A percentile compares a stretch with the other conserved stretches of the same genome.
phyloP scores from a whole-genome alignment of 208 protist species.

The Tetramitus jugosus region DNA sequence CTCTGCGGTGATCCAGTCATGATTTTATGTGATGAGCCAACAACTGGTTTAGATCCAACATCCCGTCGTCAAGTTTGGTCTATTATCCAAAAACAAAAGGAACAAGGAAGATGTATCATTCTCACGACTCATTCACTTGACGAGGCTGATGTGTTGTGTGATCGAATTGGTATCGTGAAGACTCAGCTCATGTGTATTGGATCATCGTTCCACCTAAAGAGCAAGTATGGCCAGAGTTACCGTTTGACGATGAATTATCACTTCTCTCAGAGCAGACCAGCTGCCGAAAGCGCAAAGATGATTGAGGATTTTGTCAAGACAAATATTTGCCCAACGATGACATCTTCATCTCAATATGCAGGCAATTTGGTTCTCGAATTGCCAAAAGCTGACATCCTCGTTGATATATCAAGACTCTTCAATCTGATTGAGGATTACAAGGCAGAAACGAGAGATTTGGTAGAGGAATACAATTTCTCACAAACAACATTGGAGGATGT shows the following conservation, averaged over 20 bases:
- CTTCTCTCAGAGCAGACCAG: too few species aligned
- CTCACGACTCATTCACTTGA: conserved; percentile 49
- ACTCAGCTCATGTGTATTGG: conserved; percentile 44
- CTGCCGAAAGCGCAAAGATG: neutral
- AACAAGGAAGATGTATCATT: conserved; percentile 14
- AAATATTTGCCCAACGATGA: neutral
- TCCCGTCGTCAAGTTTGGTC: conserved; percentile 43
- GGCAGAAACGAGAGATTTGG: neutral
- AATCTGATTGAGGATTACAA: neutral
- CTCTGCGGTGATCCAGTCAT: neutral
- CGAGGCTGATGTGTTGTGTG: conserved; percentile 41
- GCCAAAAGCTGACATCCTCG: neutral
- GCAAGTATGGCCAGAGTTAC: conserved; percentile 1
- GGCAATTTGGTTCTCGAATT: neutral
- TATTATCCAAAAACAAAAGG: conserved; percentile 29
- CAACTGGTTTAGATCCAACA: conserved; percentile 48
- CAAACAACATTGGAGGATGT: conserved; percentile 3
- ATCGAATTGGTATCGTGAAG: conserved; percentile 52
- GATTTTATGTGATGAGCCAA: conserved; percentile 44
- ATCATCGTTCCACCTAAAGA: neutral
- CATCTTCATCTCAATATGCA: neutral
- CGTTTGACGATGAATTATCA: neutral
- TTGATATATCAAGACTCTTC: neutral
- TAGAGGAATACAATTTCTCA: neutral
- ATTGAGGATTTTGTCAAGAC: neutral